Conservation (phyloP, 148 eudicot genomes). For the Chenopodium album region DNA sequence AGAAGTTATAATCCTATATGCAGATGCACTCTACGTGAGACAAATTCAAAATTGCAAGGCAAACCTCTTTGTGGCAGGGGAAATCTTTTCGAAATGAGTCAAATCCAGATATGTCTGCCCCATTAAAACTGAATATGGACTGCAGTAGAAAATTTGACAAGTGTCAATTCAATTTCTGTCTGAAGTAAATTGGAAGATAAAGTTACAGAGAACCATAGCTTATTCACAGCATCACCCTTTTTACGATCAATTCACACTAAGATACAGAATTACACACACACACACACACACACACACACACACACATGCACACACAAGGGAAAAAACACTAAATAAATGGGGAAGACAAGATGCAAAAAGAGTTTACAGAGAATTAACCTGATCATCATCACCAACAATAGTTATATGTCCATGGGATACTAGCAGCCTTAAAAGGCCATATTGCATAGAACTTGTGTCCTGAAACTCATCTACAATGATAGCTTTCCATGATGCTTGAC, state of each 20-base stretch:
- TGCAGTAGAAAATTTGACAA: conserved; percentile 33
- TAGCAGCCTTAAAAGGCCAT: conserved; percentile 59
- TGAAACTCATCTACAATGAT: conserved; percentile 91
- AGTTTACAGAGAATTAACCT: conserved; percentile 42
- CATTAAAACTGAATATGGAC: conserved; percentile 96
- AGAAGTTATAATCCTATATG: neutral
- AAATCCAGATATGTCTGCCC: conserved; percentile 86
- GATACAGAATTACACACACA: neutral
- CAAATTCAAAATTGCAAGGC: conserved; percentile 7
- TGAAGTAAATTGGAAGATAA: neutral
- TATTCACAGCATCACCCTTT: neutral
- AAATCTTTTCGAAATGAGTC: conserved; percentile 92
- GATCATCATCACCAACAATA: conserved; percentile 95
- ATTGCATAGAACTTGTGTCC: conserved; percentile 95
- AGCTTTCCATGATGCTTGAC: conserved; percentile 83
- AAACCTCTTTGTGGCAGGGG: conserved; percentile 74
- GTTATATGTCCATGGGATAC: conserved; percentile 83
- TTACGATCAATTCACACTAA: neutral
- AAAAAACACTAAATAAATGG: neutral
- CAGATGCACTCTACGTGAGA: neutral
- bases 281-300: neutral
- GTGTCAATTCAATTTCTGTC: conserved; percentile 4
- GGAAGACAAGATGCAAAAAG: neutral
- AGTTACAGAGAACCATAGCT: neutral
- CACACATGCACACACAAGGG: neutral